Evolutionary conservation across 2,329 filamentous ascomycete species (phyloP), one percentile per base, ranked within the genome.

Genomic region (Xylaria polymorpha): DNA sequence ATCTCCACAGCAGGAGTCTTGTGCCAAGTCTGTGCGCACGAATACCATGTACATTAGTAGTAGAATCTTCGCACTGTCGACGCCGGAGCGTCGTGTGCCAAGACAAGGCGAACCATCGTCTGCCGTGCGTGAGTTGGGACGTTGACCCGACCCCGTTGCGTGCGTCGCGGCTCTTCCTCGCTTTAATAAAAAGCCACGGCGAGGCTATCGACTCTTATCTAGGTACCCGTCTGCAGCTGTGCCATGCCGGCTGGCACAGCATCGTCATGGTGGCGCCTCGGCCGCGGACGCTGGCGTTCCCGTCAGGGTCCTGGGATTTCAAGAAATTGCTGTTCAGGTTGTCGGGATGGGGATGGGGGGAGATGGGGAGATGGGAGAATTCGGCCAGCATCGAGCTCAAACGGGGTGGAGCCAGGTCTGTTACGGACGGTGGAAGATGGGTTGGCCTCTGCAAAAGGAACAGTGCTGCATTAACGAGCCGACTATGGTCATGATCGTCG

Each of bases 151-250:
- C 35, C 35, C 10, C 56, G 68, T 67, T 69, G 66, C 62, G 43
- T 65, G 67, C 64, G 61, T 75, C 75, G 74, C 74, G 78, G 78
- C 76, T 77, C 75, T 78, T 79, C 69, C 64, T 79, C 77, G 74
- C 71, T 76, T 71, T 76, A 77, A 78, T 78, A 74, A 64, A 74
- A 68, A 71, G 70, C 66, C 71, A 71, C 67, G 35, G 58, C 69
- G 58, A 71, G 66, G 69, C 71, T 69, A 69, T 71, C 62, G 59
- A 68, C 58, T 59, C 53, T 74, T 61, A 35, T 56, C 59, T 12
- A 29, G 25, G 25, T 69, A 58, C n/a, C 53, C 51, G 53, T 41
- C 56, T 64, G 64, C 43, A 46, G 56, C 50, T 35, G 64, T 39
- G 68, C 60, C 44, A 44, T 61, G 61, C 62, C 51, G 55, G 46